phyloP scores from a whole-genome alignment of 495 filamentous ascomycete genomes.

The Physcia stellaris region DNA sequence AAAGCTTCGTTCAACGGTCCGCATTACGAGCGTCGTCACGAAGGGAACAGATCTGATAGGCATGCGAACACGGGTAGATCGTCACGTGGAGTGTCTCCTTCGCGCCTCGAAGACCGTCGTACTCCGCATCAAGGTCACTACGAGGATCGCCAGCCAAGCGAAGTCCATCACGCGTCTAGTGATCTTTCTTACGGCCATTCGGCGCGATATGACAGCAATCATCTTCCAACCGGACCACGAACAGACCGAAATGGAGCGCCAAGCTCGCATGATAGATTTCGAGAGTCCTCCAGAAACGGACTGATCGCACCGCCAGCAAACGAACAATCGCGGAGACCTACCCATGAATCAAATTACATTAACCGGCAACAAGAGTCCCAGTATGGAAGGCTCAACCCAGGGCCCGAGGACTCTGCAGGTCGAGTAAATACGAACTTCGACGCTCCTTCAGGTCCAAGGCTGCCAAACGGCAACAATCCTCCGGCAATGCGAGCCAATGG shows the following conservation, averaged over 20 bases:
- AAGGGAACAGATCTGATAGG: constrained; percentile 6
- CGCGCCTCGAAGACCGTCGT: constrained; percentile 12
- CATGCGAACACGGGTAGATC: constrained; percentile 7
- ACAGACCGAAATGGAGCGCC: constrained; percentile 8
- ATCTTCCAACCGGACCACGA: constrained; percentile 15
- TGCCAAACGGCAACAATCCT: constrained; percentile 14
- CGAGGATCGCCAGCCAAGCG: constrained; percentile 9
- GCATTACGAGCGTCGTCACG: constrained; percentile 11
- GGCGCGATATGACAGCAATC: constrained; percentile 9
- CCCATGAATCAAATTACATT: constrained; percentile 10
- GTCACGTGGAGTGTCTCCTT: constrained; percentile 13
- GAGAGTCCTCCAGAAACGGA: constrained; percentile 10
- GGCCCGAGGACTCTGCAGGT: too few relatives aligned
- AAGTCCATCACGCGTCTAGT: constrained; percentile 6
- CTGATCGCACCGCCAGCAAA: constrained; percentile 1
- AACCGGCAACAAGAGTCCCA: constrained; percentile 13
- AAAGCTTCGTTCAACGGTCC: background rate
- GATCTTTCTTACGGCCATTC: constrained; percentile 5
- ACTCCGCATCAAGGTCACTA: constrained; percentile 6
- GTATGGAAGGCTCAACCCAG: constrained; percentile 16
- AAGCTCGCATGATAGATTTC: constrained; percentile 10
- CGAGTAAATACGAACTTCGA: too few relatives aligned
- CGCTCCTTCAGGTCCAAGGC: constrained; percentile 15
- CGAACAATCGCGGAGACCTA: constrained; percentile 13
- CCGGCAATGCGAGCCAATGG: constrained; percentile 3